Percentiles rank a stretch among this genome's conserved stretches.
Evolutionary conservation across 176 grass and related monocot species (phyloP).

Genomic region (Chrysopogon serrulatus): DNA sequence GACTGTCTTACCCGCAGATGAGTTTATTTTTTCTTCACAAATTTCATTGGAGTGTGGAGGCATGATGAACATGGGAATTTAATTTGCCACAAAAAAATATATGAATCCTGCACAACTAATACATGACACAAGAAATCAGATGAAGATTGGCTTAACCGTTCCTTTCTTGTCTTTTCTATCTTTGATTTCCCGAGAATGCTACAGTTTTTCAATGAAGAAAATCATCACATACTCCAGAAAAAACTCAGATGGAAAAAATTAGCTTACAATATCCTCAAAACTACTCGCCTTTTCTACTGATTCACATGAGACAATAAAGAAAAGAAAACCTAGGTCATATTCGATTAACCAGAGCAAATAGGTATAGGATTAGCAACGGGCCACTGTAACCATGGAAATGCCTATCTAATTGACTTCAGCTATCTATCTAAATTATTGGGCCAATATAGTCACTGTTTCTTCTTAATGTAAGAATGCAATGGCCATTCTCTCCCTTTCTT

Average conservation of each 20-base stretch:
- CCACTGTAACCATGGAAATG: background rate
- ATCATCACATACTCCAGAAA: background rate
- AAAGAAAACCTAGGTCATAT: background rate
- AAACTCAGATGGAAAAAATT: background rate
- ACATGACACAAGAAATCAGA: background rate
- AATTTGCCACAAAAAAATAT: background rate
- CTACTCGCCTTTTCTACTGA: background rate
- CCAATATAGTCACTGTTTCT: background rate
- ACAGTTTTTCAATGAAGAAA: background rate
- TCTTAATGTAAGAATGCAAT: constrained; percentile 18
- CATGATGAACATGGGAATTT: too few relatives aligned
- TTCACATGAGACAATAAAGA: background rate
- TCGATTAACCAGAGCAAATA: constrained; percentile 13
- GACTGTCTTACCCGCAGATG: too few relatives aligned
- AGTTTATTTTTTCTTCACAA: too few relatives aligned
- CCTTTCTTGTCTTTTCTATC: background rate
- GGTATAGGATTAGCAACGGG: background rate
- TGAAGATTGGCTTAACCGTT: background rate
- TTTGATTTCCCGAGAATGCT: background rate
- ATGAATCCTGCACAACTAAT: background rate
- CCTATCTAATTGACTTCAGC: constrained; percentile 11
- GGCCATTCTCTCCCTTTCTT: background rate
- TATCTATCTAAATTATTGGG: background rate
- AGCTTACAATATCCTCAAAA: background rate
- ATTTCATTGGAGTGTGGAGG: too few relatives aligned